A percentile compares a stretch with the other conserved stretches of the same genome.
Evolutionary conservation across 192 early-diverging fungal species (phyloP).

Genomic region (Polychytrium aggregatum): DNA sequence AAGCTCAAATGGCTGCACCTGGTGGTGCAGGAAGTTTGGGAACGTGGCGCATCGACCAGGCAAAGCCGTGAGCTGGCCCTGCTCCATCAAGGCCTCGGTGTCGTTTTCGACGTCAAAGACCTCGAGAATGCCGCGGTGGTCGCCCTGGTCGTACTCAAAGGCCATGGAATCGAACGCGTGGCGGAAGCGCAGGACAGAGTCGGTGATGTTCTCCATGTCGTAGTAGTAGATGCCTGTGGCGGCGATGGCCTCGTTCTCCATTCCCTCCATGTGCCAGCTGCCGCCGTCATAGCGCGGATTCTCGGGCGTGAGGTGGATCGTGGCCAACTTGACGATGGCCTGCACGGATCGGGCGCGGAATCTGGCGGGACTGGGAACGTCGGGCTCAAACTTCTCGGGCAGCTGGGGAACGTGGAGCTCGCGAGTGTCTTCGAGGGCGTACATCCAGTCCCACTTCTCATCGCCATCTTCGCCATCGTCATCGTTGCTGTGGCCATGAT

Average conservation of each 20-base stretch:
- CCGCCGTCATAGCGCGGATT: conserved; percentile 36
- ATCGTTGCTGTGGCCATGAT: conserved; percentile 9
- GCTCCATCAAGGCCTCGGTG: conserved; percentile 17
- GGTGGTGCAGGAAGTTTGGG: conserved; percentile 59
- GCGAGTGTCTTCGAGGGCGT: not conserved
- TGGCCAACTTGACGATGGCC: conserved; percentile 63
- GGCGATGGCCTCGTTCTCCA: conserved; percentile 56
- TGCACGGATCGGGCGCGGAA: conserved; percentile 30
- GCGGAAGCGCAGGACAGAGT: conserved; percentile 42
- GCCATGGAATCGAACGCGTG: conserved; percentile 2
- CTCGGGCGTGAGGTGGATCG: conserved; percentile 52
- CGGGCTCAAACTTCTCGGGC: not conserved
- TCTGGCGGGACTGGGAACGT: conserved; percentile 2
- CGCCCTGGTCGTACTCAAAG: conserved; percentile 13
- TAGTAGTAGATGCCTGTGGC: conserved; percentile 64
- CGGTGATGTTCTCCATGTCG: conserved; percentile 52
- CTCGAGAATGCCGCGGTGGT: not conserved
- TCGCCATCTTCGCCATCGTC: not conserved
- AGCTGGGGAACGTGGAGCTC: not conserved
- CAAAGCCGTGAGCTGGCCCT: conserved; percentile 24
- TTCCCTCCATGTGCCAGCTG: conserved; percentile 58
- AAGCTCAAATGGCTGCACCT: conserved; percentile 44
- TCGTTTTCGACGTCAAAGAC: not conserved
- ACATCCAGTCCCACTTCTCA: not conserved
- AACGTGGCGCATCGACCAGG: conserved; percentile 53